Conservation (phyloP, 1,139 yeast species). For the Magnusiomyces magnusii region DNA sequence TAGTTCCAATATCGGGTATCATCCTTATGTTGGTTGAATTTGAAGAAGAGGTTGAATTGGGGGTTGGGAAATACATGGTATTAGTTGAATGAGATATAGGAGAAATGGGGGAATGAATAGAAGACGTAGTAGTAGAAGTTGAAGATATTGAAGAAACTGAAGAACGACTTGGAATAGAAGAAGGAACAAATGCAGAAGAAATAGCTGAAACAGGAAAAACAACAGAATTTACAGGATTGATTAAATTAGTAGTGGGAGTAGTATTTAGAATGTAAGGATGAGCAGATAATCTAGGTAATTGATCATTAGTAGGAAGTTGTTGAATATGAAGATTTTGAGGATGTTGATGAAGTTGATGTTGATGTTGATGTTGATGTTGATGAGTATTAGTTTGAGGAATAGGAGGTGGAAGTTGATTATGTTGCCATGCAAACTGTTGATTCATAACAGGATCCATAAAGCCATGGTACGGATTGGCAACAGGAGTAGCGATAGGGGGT, state of each 20-base stretch:
- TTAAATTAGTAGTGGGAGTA: not conserved
- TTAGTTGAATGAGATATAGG: not conserved
- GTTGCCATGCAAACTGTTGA: not conserved
- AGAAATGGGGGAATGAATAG: not conserved
- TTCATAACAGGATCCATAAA: not conserved
- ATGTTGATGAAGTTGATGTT: not conserved
- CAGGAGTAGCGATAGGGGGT: not conserved
- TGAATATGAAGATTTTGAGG: not conserved
- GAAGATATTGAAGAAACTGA: not conserved
- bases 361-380: not conserved
- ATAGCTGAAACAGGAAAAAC: not conserved
- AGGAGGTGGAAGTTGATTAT: not conserved
- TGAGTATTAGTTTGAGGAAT: not conserved
- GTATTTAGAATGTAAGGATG: not conserved
- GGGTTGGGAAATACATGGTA: not conserved
- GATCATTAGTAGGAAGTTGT: not conserved
- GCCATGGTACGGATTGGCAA: not conserved
- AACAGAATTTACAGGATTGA: not conserved
- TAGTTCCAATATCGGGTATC: not conserved
- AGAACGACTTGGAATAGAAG: not conserved
- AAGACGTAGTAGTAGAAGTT: not conserved
- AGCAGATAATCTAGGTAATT: not conserved
- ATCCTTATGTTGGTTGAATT: not conserved
- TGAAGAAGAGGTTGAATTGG: not conserved
- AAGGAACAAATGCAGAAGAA: not conserved